A percentile compares a stretch with the other conserved stretches of the same genome.
These are phyloP conservation scores for Phyllosticta citriasiana DNA, from an alignment of 2,329 filamentous ascomycete species.

Conservation along the genomic window DNA sequence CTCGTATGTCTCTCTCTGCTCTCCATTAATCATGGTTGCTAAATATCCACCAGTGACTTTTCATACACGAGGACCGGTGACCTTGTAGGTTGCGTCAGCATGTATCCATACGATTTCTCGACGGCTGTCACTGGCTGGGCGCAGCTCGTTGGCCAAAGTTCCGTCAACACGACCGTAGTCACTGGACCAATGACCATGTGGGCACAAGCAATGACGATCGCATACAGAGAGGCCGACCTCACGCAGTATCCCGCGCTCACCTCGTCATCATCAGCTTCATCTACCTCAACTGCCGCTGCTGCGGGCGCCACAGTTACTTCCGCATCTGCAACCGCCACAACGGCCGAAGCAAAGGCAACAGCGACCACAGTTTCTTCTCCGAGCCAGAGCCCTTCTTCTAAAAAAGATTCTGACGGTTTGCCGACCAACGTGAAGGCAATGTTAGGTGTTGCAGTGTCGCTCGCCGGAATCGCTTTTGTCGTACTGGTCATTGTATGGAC, in stretches of 20 bases:
- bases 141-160: not conserved
- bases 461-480: not conserved
- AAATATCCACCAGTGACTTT: not conserved
- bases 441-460: not conserved
- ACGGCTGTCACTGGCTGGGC: not conserved
- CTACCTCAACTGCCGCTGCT: not conserved
- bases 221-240: not conserved
- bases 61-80: not conserved
- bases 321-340: not conserved
- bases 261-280: not conserved
- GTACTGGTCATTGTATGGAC: too few species aligned
- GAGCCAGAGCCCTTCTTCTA: not conserved
- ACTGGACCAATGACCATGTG: not conserved
- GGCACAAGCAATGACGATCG: not conserved
- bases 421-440: too few species aligned
- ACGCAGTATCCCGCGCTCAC: not conserved
- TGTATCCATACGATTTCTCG: too few species aligned
- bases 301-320: not conserved
- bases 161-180: not conserved
- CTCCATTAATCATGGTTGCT: not conserved
- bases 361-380: too few species aligned
- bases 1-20: not conserved
- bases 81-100: not conserved
- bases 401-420: too few species aligned
- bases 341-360: not conserved